phyloP scores from a whole-genome alignment of 306 rosid species.

The Prosopis cineraria region DNA sequence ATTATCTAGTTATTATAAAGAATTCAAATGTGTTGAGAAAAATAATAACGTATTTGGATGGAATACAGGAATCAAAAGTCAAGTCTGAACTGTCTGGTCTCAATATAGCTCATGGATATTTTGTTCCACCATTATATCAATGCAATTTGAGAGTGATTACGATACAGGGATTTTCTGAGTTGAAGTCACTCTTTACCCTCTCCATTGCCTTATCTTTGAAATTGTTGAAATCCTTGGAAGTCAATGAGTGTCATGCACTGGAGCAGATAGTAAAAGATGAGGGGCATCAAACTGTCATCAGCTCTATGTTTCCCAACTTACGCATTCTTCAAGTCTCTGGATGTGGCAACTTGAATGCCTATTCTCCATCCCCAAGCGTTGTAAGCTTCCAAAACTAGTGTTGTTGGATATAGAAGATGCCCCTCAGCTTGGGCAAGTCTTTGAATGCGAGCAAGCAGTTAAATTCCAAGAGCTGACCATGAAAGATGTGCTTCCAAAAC shows the following conservation, averaged over 20 bases:
- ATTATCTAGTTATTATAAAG: too few relatives aligned
- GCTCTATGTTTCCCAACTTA: slow-evolving; percentile 6
- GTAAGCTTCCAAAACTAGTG: neutral
- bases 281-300: too few relatives aligned
- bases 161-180: neutral
- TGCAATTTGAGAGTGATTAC: too few relatives aligned
- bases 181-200: slow-evolving; percentile 13
- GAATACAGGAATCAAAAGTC: too few relatives aligned
- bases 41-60: too few relatives aligned
- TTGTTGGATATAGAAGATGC: neutral
- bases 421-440: neutral
- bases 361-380: neutral
- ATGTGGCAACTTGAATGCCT: neutral
- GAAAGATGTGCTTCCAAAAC: neutral
- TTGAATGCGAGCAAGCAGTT: neutral
- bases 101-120: too few relatives aligned
- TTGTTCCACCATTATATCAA: too few relatives aligned
- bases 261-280: neutral
- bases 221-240: neutral
- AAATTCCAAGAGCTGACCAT: neutral
- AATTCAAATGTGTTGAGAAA: too few relatives aligned
- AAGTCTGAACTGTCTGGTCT: too few relatives aligned
- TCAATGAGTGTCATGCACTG: slow-evolving; percentile 1
- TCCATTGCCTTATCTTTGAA: slow-evolving; percentile 8
- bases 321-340: neutral